Base-by-base conservation (phyloP, 1,139 yeast genomes). In the Nakaseomyces delphensis region DNA sequence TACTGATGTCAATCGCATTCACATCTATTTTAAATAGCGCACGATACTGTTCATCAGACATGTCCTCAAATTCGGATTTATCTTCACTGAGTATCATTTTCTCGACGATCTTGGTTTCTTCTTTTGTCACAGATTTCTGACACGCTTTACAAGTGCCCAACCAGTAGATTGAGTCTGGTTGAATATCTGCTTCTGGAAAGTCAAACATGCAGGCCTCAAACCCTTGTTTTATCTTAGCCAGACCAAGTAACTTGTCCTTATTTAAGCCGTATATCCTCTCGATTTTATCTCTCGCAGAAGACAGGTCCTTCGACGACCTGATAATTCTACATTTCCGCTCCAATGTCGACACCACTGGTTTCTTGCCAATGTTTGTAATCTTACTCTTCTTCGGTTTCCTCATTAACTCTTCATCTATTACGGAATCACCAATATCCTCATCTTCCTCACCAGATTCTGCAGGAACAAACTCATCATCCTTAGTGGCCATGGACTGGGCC, bases 251-350 rank as follows among this genome's bases (percentile, higher is more conserved):
- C 38, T 64, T 65, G 2, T 53, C 51, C 19, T 52, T 52, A 42
- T 64, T 62, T 6, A 54, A 37, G 1, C 74, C 73, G 48, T 63
- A 66, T 25, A 67, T 47, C 31, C 68, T 51, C 18, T 49, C 54
- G 28, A 66, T 47, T 38, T 67, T 64, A 20, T 68, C 73, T 36
- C 64, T 61, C 3, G 68, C 55, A 1, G 68, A 55, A 2, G 67
- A 57, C 15, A 64, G 40, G 37, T 60, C 64, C 43, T 61, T 64
- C 20, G 56, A 41, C 6, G 47, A 52, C 42, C 64, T 50, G 3
- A 59, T 45, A 18, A 51, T 47, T 19, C 59, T 52, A 10, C 52
- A 54, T 33, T 55, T 55, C 20, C 49, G 45, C 13, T 42, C 52
- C 7, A 51, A 38, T 42, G 39, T 45, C 43, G 40, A 43, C 39